phyloP scores from a whole-genome alignment of 202 grass and related monocot genomes.

The Zoysia matrella region DNA sequence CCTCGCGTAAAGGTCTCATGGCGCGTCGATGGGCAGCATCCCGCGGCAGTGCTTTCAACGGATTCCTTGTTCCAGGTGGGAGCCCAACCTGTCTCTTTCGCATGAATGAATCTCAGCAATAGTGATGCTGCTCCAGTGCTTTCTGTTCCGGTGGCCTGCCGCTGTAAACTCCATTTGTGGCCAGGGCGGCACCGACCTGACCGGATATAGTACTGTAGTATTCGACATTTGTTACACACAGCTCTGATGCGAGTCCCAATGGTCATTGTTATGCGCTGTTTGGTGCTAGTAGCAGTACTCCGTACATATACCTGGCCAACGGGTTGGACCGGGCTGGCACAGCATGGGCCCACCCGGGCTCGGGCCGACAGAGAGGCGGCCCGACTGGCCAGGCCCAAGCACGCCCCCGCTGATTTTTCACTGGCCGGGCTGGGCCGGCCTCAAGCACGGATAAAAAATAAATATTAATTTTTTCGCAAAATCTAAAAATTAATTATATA shows the following conservation, averaged over 20 bases:
- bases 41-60: conserved; percentile 45
- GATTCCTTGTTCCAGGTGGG: conserved; percentile 47
- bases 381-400: too few relatives aligned
- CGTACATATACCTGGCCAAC: too few relatives aligned
- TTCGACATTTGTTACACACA: conserved; percentile 40
- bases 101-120: conserved; percentile 47
- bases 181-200: conserved; percentile 49
- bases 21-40: conserved; percentile 17
- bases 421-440: too few relatives aligned
- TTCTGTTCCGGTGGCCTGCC: conserved; percentile 14
- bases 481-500: too few relatives aligned
- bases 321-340: too few relatives aligned
- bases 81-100: conserved; percentile 37
- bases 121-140: conserved; percentile 31
- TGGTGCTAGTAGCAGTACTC: too few relatives aligned
- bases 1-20: conserved; percentile 17
- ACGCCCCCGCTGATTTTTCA: too few relatives aligned
- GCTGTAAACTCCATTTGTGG: conserved; percentile 22
- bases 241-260: conserved; percentile 21
- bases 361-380: too few relatives aligned
- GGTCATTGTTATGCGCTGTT: conserved; percentile 28
- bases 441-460: too few relatives aligned
- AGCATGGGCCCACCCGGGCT: too few relatives aligned
- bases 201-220: conserved; percentile 35
- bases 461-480: too few relatives aligned